These are phyloP conservation scores for Aspergillus olivimuriae DNA, from an alignment of 495 filamentous ascomycete genomes.

Conservation along the genomic window DNA sequence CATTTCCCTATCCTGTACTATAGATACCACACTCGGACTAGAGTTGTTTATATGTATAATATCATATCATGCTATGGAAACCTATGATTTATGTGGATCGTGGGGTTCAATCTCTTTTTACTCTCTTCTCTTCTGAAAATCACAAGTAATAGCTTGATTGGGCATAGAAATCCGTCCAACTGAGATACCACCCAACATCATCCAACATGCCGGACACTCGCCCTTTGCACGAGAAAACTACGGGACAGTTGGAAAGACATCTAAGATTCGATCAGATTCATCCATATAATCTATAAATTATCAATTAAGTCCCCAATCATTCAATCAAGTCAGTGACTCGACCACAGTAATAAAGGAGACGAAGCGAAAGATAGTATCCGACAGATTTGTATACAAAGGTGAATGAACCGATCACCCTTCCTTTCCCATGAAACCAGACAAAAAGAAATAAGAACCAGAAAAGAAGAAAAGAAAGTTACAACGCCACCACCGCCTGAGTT, in stretches of 20 bases:
- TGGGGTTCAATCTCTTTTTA: no score
- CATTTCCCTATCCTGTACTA: no score
- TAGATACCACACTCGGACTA: neutral
- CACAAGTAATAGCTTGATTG: no score
- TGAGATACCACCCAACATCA: no score
- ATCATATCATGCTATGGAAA: no score
- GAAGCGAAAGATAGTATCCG: neutral
- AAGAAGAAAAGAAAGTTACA: neutral
- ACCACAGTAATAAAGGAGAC: neutral
- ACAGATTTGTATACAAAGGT: constrained; percentile 2
- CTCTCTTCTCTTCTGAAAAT: no score
- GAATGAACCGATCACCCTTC: neutral
- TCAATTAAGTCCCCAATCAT: constrained; percentile 16
- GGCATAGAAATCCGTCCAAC: neutral
- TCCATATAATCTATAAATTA: constrained; percentile 18
- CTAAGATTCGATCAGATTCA: neutral
- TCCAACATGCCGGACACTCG: no score
- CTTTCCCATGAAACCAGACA: constrained; percentile 2
- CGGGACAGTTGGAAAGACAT: neutral
- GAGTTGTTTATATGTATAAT: no score
- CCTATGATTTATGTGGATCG: no score
- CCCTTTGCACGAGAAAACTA: no score
- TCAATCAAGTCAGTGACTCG: neutral
- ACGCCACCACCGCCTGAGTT: neutral
- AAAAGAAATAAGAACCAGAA: neutral